Base-by-base conservation (phyloP, 306 rosid species). In the Cicer arietinum region DNA sequence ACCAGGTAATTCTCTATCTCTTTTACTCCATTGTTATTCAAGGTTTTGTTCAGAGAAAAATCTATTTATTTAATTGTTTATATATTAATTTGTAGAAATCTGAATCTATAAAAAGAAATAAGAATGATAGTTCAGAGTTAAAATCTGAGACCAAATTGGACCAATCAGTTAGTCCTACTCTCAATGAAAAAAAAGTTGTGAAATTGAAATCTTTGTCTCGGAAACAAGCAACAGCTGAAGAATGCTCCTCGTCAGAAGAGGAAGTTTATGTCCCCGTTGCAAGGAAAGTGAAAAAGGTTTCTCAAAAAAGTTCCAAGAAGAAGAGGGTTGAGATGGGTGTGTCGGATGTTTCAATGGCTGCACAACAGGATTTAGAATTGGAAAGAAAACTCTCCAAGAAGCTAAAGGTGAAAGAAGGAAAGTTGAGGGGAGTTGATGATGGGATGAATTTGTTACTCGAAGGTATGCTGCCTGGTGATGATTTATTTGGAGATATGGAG, bases 341-440 rank as follows among this genome's bases (percentile, higher is more conserved):
- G 81, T 74, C 52, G 13, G 76, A 57, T 44, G 30, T 73, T 72
- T 67, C 79, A 0, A 6, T 75, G 1, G 85, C 79, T 14, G 89
- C 89, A 7, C 63, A 76, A 70, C 87, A 78, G 83, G 98, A 94
- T 77, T 57, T 90, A 82, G 92, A 87, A 63, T 67, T 91, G 78
- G 98, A 94, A 81, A 85, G 86, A 57, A 91, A 89, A 82, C 91
- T 94, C 75, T 90, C 90, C 8, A 91, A 94, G 84, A 94, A 85
- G 84, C 95, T 94, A 30, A 94, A 87, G 87, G 90, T 91, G 76
- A 94, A 87, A 77, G 81, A 64, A 69, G 97, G 98, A 44, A 91
- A 73, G 71, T 75, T 94, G 78, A 73, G 90, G 81, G 96, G 96
- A 30, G 75, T 76, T 50, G 94, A 91, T 79, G 94, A 86, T 75